Evolutionary conservation across 305 asterid genomes (phyloP).

Genomic region (Striga hermonthica): DNA sequence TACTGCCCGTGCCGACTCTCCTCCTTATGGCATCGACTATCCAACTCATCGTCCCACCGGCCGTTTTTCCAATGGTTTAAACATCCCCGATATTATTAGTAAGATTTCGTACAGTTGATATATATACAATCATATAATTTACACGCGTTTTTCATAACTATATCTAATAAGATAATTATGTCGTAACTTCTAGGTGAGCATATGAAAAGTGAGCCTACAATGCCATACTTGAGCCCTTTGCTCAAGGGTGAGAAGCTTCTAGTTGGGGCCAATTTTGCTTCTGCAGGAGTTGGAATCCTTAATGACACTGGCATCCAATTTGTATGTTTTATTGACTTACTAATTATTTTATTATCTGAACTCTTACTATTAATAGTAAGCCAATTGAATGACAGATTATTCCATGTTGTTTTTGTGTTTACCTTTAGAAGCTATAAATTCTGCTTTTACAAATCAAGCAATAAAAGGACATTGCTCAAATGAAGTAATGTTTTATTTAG

Average conservation of each 20-base stretch:
- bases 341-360: neutral
- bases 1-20: constrained; percentile 59
- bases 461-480: constrained; percentile 4
- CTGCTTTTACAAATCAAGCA: constrained; percentile 28
- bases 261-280: constrained; percentile 75
- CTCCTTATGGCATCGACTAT: constrained; percentile 69
- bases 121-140: no score
- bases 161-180: neutral
- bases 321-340: constrained; percentile 37
- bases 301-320: constrained; percentile 78
- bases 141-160: neutral
- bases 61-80: constrained; percentile 75
- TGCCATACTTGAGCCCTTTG: constrained; percentile 57
- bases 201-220: constrained; percentile 54
- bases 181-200: constrained; percentile 42
- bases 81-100: constrained; percentile 68
- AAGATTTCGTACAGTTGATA: constrained; percentile 14
- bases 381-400: neutral
- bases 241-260: constrained; percentile 59
- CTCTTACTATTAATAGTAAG: constrained; percentile 1
- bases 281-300: constrained; percentile 78
- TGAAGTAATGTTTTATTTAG: neutral
- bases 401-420: neutral
- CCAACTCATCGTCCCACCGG: constrained; percentile 65
- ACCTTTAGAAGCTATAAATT: constrained; percentile 8